Percentiles rank a stretch among this genome's conserved stretches.
Conservation (phyloP, 345 rosid genomes). For the Lepidium africanum region DNA sequence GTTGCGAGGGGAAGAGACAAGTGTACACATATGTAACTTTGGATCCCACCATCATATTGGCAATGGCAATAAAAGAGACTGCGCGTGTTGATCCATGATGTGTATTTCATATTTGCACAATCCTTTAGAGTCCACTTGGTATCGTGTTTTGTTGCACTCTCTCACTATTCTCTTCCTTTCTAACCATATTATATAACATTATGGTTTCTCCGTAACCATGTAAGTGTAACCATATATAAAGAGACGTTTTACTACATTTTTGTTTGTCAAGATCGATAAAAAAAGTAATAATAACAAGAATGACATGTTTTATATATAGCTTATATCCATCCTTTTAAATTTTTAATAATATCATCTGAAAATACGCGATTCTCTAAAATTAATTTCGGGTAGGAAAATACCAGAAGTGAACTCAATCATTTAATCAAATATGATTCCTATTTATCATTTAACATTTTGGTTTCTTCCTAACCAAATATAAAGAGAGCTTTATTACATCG, state of each 20-base stretch:
- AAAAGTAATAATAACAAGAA: too few relatives aligned
- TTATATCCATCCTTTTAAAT: too few relatives aligned
- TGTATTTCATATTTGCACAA: conserved; percentile 21
- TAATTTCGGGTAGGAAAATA: too few relatives aligned
- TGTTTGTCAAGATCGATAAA: too few relatives aligned
- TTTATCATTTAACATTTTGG: background rate
- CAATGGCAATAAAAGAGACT: conserved; percentile 2
- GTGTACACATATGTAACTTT: conserved; percentile 5
- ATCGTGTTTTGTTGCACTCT: conserved; percentile 16
- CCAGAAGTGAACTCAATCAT: too few relatives aligned
- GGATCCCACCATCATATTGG: conserved; percentile 11
- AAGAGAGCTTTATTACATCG: background rate
- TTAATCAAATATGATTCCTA: too few relatives aligned
- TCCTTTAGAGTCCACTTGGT: conserved; percentile 18
- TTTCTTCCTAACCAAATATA: background rate
- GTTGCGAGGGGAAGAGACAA: conserved; percentile 4
- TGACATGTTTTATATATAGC: too few relatives aligned
- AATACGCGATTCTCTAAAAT: too few relatives aligned
- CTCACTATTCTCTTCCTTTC: background rate
- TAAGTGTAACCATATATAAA: too few relatives aligned
- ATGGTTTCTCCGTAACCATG: background rate
- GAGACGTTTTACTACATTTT: background rate
- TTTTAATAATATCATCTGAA: too few relatives aligned
- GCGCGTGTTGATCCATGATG: conserved; percentile 27
- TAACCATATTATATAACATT: background rate